Conservation (phyloP, 2,329 filamentous ascomycete species). For the Cordyceps militaris region DNA sequence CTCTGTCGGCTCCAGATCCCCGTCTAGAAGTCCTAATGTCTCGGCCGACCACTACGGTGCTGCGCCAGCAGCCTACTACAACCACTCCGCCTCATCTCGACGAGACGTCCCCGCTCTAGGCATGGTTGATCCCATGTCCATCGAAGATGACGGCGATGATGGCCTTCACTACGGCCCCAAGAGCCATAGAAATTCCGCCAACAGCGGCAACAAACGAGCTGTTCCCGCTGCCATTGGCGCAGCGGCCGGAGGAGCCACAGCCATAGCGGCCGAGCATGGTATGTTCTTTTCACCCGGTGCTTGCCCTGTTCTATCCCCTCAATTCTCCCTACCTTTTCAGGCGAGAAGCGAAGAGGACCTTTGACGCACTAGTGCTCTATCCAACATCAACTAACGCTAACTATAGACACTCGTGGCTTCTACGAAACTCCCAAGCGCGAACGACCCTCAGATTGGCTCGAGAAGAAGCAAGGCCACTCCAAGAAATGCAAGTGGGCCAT, state of each 20-base stretch:
- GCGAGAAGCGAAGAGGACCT: too few relatives aligned
- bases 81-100: slow-evolving; percentile 39
- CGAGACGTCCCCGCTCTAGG: slow-evolving; percentile 45
- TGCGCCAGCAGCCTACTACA: slow-evolving; percentile 58
- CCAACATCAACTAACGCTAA: neutral
- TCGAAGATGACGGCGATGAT: slow-evolving; percentile 84
- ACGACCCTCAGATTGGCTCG: slow-evolving; percentile 59
- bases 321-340: neutral
- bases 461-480: slow-evolving; percentile 49
- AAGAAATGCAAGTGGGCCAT: slow-evolving; percentile 67
- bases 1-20: slow-evolving; percentile 32
- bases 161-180: slow-evolving; percentile 53
- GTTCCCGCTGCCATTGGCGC: slow-evolving; percentile 23
- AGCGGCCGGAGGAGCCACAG: slow-evolving; percentile 39
- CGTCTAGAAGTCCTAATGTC: slow-evolving; percentile 43
- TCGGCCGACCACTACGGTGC: slow-evolving; percentile 40
- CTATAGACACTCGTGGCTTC: slow-evolving; percentile 20
- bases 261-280: slow-evolving; percentile 28
- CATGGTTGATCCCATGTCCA: slow-evolving; percentile 68
- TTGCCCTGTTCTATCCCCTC: neutral
- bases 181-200: slow-evolving; percentile 47
- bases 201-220: slow-evolving; percentile 47
- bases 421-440: slow-evolving; percentile 39
- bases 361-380: too few relatives aligned
- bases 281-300: neutral